phyloP scores from a whole-genome alignment of 1,284 basidiomycete species.

The Leccinum pachyderme region DNA sequence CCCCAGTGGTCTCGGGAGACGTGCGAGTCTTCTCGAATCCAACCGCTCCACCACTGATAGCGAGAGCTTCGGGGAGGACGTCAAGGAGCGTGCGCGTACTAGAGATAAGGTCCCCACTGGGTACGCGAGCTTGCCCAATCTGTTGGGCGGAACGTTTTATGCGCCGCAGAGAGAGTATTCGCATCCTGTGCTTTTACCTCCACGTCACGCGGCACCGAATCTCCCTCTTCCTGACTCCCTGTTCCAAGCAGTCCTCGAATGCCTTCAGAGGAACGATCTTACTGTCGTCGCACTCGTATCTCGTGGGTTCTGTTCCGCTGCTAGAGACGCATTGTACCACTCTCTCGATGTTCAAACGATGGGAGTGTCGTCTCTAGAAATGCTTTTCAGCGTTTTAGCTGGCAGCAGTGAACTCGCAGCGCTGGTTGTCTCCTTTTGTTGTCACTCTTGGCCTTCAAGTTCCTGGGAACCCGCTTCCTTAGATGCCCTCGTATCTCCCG shows the following conservation, averaged over 20 bases:
- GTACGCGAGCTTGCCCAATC: constrained; percentile 22
- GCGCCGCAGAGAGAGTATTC: not conserved
- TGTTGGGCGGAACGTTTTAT: constrained; percentile 9
- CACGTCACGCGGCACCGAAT: not conserved
- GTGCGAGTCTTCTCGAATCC: constrained; percentile 29
- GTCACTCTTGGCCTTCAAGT: constrained; percentile 22
- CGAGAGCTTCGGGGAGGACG: constrained; percentile 10
- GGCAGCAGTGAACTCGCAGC: constrained; percentile 20
- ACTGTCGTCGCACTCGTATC: constrained; percentile 24
- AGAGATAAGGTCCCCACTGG: constrained; percentile 1
- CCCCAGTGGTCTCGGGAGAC: constrained; percentile 32
- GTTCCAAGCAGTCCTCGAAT: constrained; percentile 22
- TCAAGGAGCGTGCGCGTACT: not conserved
- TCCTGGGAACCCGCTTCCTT: constrained; percentile 4
- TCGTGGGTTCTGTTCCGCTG: constrained; percentile 15
- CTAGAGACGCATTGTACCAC: constrained; percentile 25
- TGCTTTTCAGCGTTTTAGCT: constrained; percentile 23
- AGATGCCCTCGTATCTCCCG: constrained; percentile 5
- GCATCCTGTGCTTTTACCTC: not conserved
- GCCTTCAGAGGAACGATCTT: constrained; percentile 19
- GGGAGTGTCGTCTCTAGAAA: constrained; percentile 9
- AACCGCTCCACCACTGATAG: constrained; percentile 9
- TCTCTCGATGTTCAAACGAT: constrained; percentile 21
- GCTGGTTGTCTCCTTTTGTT: constrained; percentile 25
- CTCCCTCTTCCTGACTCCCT: constrained; percentile 22